phyloP scores from a whole-genome alignment of 257 asterid genomes.

The Forsythia suspensa region DNA sequence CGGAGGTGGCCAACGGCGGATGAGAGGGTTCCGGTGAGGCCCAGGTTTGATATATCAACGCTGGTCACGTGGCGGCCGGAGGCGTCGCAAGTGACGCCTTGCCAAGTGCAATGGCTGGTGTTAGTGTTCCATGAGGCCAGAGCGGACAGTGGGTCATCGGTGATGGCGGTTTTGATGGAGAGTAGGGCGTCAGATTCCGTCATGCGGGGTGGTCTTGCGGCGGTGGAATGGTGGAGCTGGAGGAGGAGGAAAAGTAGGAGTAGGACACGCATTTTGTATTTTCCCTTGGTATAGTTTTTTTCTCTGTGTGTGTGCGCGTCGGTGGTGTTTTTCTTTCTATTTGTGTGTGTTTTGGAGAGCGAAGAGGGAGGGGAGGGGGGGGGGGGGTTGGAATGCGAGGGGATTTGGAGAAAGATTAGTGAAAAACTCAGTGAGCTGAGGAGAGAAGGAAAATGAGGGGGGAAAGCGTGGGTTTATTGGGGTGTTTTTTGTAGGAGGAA shows the following conservation, averaged over 20 bases:
- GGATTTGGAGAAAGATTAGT: neutral
- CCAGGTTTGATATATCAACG: slow-evolving; percentile 54
- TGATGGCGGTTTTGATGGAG: slow-evolving; percentile 43
- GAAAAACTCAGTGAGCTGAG: neutral
- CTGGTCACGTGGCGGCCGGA: slow-evolving; percentile 41
- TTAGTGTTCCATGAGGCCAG: slow-evolving; percentile 46
- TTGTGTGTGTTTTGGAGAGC: neutral
- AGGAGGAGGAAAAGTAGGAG: slow-evolving; percentile 30
- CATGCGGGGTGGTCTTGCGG: slow-evolving; percentile 24
- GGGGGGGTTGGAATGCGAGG: no score
- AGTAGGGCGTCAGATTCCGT: slow-evolving; percentile 47
- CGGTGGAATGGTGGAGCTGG: slow-evolving; percentile 16
- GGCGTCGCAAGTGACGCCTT: slow-evolving; percentile 53
- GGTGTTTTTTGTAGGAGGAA: neutral
- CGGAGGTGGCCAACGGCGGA: slow-evolving; percentile 64
- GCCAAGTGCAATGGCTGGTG: slow-evolving; percentile 51
- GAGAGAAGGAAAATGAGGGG: neutral
- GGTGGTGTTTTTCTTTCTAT: neutral
- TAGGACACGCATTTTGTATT: slow-evolving; percentile 28
- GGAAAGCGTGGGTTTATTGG: neutral
- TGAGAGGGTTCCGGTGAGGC: slow-evolving; percentile 63
- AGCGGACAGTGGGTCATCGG: slow-evolving; percentile 43
- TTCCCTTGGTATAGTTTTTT: neutral
- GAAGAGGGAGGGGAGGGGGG: no score
- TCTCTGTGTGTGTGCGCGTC: neutral